Evolutionary conservation across 768 basidiomycete species (phyloP).

Genomic region (Tephrocybe sp.): DNA sequence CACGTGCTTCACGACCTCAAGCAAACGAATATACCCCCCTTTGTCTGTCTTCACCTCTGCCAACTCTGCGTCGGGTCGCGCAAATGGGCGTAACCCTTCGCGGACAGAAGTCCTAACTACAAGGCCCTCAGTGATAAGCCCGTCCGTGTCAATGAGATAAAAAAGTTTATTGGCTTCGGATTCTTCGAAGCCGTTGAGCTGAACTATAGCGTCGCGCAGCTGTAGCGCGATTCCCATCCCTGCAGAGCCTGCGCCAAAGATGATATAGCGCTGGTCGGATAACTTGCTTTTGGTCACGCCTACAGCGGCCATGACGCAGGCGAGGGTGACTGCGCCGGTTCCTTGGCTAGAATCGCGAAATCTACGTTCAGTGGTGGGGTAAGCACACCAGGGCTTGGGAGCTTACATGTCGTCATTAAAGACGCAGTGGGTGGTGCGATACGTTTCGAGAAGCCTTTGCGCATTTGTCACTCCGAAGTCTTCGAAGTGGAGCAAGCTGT

Average conservation of each 20-base stretch:
- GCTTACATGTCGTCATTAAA: slow-evolving; percentile 86
- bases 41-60: slow-evolving; percentile 30
- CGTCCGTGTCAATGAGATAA: slow-evolving; percentile 70
- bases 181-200: slow-evolving; percentile 45
- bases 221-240: slow-evolving; percentile 79
- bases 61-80: slow-evolving; percentile 59
- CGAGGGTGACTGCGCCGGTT: slow-evolving; percentile 73
- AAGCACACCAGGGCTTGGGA: not conserved
- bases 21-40: slow-evolving; percentile 44
- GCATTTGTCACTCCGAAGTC: slow-evolving; percentile 84
- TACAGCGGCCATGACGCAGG: slow-evolving; percentile 65
- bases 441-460: slow-evolving; percentile 59
- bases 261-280: slow-evolving; percentile 70
- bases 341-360: slow-evolving; percentile 48
- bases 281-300: slow-evolving; percentile 64
- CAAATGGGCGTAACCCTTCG: slow-evolving; percentile 49
- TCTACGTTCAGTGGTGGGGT: not conserved
- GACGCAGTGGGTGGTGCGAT: slow-evolving; percentile 58
- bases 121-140: slow-evolving; percentile 50
- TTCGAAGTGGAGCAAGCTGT: slow-evolving; percentile 76
- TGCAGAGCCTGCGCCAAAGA: slow-evolving; percentile 81
- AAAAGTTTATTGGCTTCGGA: slow-evolving; percentile 65
- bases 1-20: slow-evolving; percentile 69
- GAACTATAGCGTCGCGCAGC: slow-evolving; percentile 71
- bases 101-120: slow-evolving; percentile 38